Base-by-base conservation (phyloP, 192 early-diverging fungal genomes). In the Backusella mclennaniae region DNA sequence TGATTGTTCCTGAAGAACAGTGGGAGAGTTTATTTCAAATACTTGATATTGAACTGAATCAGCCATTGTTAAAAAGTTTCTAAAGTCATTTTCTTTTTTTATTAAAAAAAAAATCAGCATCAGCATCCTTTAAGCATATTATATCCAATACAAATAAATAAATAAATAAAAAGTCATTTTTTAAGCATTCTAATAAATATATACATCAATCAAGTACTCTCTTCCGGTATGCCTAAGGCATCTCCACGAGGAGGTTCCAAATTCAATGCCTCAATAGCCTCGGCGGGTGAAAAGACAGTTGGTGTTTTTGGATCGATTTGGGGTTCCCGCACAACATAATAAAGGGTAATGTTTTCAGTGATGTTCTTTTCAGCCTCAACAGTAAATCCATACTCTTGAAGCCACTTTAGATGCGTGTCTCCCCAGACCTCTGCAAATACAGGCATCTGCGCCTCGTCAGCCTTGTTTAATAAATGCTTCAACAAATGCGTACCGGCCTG, bases 1-100 rank as follows among this genome's bases (percentile, higher is more conserved):
- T 66, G 35, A 74, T 83, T 69, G 42, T 83, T 15, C 77, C 81
- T 38, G 59, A 67, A 35, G 76, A 82, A 31, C 73, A 76, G 70
- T 82, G 80, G 80, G 69, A 82, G 21, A 73, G 67, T 31, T 75
- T 78, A 31, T 82, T 82, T 53, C 29, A 44, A 31, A 44, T 44
- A 3, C 26, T 39, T 19, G 75, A 76, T 70, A 33, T 49, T 41
- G 75, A 76, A 41, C 56, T 29, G 3, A 63, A 63, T 29, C 56
- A 63, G 23, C 9, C 26, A 26, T 12, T 63, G 19, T 21, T 29
- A 63, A 29, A 29, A 29, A 63, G 46, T 49, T n/a, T 63, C 23
- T 59, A 63, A 56, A 23, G 11, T 12, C 7, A n/a, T 53, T 53
- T 19, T 21, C 19, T n/a, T n/a, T 49, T 44, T 44, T 4, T 44